Conservation (phyloP, 2,329 filamentous ascomycete species). For the Penicillium polonicum region DNA sequence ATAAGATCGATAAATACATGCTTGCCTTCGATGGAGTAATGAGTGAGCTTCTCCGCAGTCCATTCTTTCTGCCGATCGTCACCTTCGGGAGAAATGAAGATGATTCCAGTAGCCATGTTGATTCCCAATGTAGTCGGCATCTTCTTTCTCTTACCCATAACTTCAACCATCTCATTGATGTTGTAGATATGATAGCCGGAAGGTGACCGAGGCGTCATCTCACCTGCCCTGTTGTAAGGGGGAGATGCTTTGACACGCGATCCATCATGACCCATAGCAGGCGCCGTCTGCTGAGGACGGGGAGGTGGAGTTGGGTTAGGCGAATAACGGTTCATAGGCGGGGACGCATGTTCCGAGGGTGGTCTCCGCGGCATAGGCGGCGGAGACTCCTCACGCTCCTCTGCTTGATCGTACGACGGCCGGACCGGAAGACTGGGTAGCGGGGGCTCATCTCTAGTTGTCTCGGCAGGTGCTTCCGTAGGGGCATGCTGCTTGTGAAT, state of each 20-base stretch:
- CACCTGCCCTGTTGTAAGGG: slow-evolving; percentile 53
- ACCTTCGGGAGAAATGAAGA: slow-evolving; percentile 83
- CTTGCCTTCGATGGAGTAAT: slow-evolving; percentile 97
- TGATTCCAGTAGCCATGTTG: slow-evolving; percentile 81
- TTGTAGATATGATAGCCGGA: slow-evolving; percentile 93
- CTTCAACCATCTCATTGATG: slow-evolving; percentile 95
- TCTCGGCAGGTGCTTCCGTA: slow-evolving; percentile 26
- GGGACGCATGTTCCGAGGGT: slow-evolving; percentile 54
- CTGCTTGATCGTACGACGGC: slow-evolving; percentile 61
- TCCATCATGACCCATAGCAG: slow-evolving; percentile 35
- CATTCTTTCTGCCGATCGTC: slow-evolving; percentile 89
- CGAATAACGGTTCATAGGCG: slow-evolving; percentile 60
- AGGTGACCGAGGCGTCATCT: slow-evolving; percentile 58
- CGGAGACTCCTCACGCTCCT: slow-evolving; percentile 51
- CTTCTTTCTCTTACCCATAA: slow-evolving; percentile 96
- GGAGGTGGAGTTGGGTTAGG: slow-evolving; percentile 49
- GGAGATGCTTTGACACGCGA: slow-evolving; percentile 53
- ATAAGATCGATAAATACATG: slow-evolving; percentile 95
- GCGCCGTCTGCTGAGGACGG: slow-evolving; percentile 14
- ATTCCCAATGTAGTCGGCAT: slow-evolving; percentile 97
- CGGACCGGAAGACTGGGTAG: slow-evolving; percentile 40
- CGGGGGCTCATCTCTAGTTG: slow-evolving; percentile 33
- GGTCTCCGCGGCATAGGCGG: slow-evolving; percentile 61
- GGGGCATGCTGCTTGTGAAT: slow-evolving; percentile 43
- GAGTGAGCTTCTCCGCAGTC: slow-evolving; percentile 91